Percentiles rank a stretch among this genome's conserved stretches.
These are phyloP conservation scores for Microstegium vimineum DNA, from an alignment of 176 grass and related monocot species.

Conservation along the genomic window DNA sequence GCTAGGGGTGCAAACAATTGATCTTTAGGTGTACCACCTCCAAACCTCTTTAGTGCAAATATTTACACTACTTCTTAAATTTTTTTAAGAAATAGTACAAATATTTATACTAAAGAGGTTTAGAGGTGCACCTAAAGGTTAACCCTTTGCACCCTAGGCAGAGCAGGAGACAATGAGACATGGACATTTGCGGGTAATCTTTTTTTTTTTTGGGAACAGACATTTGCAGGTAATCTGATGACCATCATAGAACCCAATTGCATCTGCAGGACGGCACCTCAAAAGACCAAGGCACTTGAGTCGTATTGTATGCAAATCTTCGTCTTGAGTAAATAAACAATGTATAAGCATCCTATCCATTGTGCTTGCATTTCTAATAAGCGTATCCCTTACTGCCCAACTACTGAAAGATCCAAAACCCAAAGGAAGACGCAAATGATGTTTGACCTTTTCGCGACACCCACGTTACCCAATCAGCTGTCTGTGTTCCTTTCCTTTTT, in stretches of 20 bases:
- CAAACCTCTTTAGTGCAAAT: too few relatives aligned
- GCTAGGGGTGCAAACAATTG: too few relatives aligned
- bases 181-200: not conserved
- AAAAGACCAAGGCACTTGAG: not conserved
- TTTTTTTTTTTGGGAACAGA: too few relatives aligned
- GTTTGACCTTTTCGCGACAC: constrained; percentile 29
- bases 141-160: too few relatives aligned
- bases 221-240: not conserved
- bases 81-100: too few relatives aligned
- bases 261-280: not conserved
- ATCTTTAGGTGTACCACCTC: too few relatives aligned
- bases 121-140: too few relatives aligned
- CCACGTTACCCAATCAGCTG: constrained; percentile 1
- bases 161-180: not conserved
- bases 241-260: not conserved
- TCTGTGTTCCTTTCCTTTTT: not conserved
- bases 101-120: too few relatives aligned
- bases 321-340: not conserved
- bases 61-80: too few relatives aligned
- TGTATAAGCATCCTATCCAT: not conserved
- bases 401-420: constrained; percentile 26
- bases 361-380: not conserved
- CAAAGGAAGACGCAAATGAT: constrained; percentile 30
- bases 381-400: not conserved
- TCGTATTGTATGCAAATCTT: not conserved